Base-by-base conservation (phyloP, 306 rosid species). In the Phaseolus lunatus region DNA sequence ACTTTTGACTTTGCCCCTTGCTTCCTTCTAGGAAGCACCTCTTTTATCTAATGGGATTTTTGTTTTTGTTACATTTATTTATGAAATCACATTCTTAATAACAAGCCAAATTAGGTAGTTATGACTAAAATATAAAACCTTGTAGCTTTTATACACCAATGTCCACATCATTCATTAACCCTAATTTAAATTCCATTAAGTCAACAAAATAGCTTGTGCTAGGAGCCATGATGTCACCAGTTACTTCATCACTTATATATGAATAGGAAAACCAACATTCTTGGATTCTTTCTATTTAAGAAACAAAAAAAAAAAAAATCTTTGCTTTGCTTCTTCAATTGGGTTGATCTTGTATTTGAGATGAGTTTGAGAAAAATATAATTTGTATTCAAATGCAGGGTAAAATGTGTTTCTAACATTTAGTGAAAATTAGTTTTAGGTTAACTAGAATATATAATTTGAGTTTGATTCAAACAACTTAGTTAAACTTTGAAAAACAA, bases 1-100 rank as follows among this genome's bases (percentile, higher is more conserved):
- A 65, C 68, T 81, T 81, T 85, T 73, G 61, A 72, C 84, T 77
- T 80, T 77, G 47, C 18, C 76, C 19, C 77, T 72, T 85, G 85
- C 84, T 76, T 76, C 85, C 87, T 76, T 63, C 39, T 1, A 4
- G 88, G 89, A 82, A 80, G 75, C 91, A 84, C 54, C 70, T 54
- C 47, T 24, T 73, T 29, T 9, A 41, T 54, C 49, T n/a, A 22
- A 13, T 39, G 43, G 16, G 8, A 15, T 52, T 70, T 39, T 20
- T 15, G 4, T 58, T 52, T 74, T 24, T 59, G 22, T 23, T 31
- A 24, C 59, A 31, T 62, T 37, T 64, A 75, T 39, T 58, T 80
- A 23, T 18, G 31, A 41, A 27, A 35, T 31, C 14, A 61, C 54
- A 79, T 73, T 81, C 62, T 62, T 47, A 70, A 71, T 72, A 57